Conservation (phyloP, 2,329 filamentous ascomycete genomes). For the Sporothrix pallida region DNA sequence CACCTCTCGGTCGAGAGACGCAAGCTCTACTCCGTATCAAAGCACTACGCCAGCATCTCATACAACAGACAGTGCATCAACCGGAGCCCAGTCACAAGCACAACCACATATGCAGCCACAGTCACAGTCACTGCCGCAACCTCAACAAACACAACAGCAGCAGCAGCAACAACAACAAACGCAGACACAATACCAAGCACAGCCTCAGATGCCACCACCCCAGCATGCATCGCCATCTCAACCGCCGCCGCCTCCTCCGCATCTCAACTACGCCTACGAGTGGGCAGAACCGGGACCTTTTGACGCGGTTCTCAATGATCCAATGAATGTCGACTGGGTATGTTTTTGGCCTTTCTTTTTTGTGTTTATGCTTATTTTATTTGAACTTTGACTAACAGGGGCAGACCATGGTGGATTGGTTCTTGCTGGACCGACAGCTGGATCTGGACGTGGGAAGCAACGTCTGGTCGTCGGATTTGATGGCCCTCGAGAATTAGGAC, state of each 20-base stretch:
- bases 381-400: neutral
- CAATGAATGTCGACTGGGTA: conserved; percentile 38
- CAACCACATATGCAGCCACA: neutral
- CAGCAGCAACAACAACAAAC: neutral
- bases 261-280: conserved; percentile 33
- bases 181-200: too few relatives aligned
- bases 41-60: conserved; percentile 4
- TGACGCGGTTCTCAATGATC: conserved; percentile 35
- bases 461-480: conserved; percentile 38
- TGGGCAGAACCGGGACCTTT: conserved; percentile 36
- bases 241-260: neutral
- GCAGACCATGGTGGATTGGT: conserved; percentile 38
- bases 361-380: neutral
- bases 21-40: conserved; percentile 6
- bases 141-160: too few relatives aligned
- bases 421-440: conserved; percentile 34
- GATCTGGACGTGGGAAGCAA: conserved; percentile 32
- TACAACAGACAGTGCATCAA: conserved; percentile 1
- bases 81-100: neutral
- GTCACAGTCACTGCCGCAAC: neutral
- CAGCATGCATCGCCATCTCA: neutral
- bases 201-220: too few relatives aligned
- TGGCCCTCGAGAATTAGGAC: conserved; percentile 28
- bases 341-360: neutral
- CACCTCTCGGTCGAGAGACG: neutral